Percentiles rank a stretch among this genome's conserved stretches.
These are phyloP conservation scores for Apodospora peruviana DNA, from an alignment of 495 filamentous ascomycete species.

Conservation along the genomic window DNA sequence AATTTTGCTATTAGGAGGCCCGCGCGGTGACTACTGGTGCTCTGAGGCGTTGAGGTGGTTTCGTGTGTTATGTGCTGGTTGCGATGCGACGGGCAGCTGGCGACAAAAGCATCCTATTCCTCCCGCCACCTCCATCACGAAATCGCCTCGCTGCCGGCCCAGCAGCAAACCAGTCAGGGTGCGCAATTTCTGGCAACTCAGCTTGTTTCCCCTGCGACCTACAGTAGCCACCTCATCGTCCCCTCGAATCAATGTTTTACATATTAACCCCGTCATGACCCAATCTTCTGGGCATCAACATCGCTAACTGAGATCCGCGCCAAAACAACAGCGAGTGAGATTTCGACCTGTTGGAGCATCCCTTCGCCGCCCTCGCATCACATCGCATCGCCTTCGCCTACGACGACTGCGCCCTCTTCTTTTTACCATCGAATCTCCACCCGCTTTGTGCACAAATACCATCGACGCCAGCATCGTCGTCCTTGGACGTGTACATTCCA, in stretches of 20 bases:
- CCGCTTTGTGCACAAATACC: background rate
- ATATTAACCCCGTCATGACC: constrained; percentile 10
- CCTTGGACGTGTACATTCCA: background rate
- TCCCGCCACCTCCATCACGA: constrained; percentile 13
- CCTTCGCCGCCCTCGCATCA: background rate
- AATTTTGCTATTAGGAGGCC: background rate
- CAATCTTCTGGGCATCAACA: constrained; percentile 12
- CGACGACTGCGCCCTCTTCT: background rate
- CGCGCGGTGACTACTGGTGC: too few relatives aligned
- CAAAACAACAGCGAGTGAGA: constrained; percentile 4
- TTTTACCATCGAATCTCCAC: background rate
- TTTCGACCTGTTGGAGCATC: constrained; percentile 5
- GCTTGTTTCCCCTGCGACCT: constrained; percentile 2
- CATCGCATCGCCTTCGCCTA: background rate
- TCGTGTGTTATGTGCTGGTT: background rate
- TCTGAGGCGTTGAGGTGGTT: background rate
- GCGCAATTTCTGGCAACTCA: constrained; percentile 13
- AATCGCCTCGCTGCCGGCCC: constrained; percentile 3
- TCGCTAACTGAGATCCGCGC: constrained; percentile 10
- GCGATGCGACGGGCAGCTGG: background rate
- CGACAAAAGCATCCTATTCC: constrained; percentile 1
- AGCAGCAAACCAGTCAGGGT: constrained; percentile 5
- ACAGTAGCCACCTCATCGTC: constrained; percentile 12
- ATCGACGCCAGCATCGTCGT: background rate
- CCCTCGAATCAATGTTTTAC: constrained; percentile 10